These are phyloP conservation scores for Vitis hybrid DNA, from an alignment of 177 flowering plant species.

Conservation along the genomic window DNA sequence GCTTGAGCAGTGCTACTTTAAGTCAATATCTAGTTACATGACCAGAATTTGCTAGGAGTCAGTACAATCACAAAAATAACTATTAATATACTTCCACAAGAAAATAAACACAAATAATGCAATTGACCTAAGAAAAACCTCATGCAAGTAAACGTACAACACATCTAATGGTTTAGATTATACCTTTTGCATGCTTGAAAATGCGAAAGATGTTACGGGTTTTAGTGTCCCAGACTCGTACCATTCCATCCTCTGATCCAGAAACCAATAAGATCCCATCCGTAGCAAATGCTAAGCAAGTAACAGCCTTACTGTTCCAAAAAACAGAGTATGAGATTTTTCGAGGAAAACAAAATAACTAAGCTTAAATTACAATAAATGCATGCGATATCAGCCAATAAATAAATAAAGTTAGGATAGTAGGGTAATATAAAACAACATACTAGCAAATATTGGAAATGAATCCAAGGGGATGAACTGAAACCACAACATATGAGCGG, in stretches of 20 bases:
- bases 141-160: slow-evolving; percentile 2
- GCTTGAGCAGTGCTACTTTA: too few species aligned
- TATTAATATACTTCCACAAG: background rate
- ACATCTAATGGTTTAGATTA: background rate
- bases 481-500: background rate
- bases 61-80: background rate
- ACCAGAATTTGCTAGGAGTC: background rate
- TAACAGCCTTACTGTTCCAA: slow-evolving; percentile 64
- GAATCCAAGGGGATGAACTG: background rate
- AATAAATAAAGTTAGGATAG: background rate
- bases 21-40: background rate
- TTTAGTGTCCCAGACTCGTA: slow-evolving; percentile 74
- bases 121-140: background rate
- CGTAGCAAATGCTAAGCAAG: slow-evolving; percentile 62
- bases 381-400: background rate
- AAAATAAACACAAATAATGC: background rate
- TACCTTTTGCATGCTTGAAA: slow-evolving; percentile 81
- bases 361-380: background rate
- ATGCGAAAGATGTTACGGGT: slow-evolving; percentile 52
- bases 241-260: slow-evolving; percentile 82
- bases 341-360: background rate
- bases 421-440: too few species aligned
- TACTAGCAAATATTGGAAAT: too few species aligned
- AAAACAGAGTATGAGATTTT: slow-evolving; percentile 1
- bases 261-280: slow-evolving; percentile 61